Base-by-base conservation (phyloP, 106 monocot genomes). In the Amphibolis antarctica region DNA sequence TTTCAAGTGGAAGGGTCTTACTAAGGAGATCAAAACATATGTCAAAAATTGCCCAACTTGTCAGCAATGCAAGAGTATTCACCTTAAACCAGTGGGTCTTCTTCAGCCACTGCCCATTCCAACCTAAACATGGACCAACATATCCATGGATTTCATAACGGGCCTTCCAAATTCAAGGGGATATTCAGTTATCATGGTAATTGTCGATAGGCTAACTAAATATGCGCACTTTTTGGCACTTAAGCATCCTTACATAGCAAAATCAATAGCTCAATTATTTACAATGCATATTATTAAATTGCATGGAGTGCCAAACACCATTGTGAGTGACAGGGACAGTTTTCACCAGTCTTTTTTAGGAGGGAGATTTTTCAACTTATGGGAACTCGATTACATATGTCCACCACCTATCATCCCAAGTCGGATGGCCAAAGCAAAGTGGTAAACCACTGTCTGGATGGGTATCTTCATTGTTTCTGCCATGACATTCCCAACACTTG, bases 71-170 rank as follows among this genome's bases (percentile, higher is more conserved):
- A 63, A 63, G 12, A 6, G 3, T 21, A 22, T 21, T 5, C 24
- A 17, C 0, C 0, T 7, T 10, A 1, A 4, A 6, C 44, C 23
- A 22, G 0, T 10, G 0, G 46, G 20, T 0, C 15, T 45, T 11
- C 18, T 63, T 1, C 63, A 45, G 20, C 63, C 63, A 0, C 0
- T 63, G 0, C 63, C 63, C 0, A 63, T 45, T 12, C 63, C 22
- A 0, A 21, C 12, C 20, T 20, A 23, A 9, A 63, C 20, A 2
- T 63, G 63, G 63, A 12, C 17, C 22, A 45, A 63, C 0, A 12
- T 63, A 11, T 0, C 22, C 4, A 45, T 25, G n/a, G n/a, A 63
- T 27, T 63, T 63, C 5, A 63, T 63, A 3, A 22, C 21, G 9
- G 44, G 12, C 1, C 22, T 63, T 11, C 63, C 63, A n/a, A n/a